Evolutionary conservation across 148 eudicot species (phyloP), one percentile per base, ranked within the genome.

Genomic region (Linanthus parryae): DNA sequence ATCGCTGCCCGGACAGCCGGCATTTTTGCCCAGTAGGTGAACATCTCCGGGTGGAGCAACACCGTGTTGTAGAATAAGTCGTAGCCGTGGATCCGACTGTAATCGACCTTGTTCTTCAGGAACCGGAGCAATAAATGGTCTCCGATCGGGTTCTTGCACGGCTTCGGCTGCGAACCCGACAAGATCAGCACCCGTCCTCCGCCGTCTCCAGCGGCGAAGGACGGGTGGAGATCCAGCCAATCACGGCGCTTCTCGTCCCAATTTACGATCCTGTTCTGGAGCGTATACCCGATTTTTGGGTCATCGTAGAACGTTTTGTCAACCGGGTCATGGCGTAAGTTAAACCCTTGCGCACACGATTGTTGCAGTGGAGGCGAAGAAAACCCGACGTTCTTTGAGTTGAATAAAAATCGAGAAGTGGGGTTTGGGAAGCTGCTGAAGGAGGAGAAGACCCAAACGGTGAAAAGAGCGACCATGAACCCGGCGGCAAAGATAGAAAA

Each of bases 21-120:
- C 28, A 75, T 72, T 68, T 90, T 90, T 13, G 97, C 97, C 97
- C 97, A 90, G 54, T 42, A 90, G 0, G 72, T 31, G 44, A 43
- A 57, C 95, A 90, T 83, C 14, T 65, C 38, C 5, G 84, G 87
- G 18, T 91, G 75, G 10, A 91, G 56, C 36, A 91, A 46, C 7
- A 68, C 87, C 24, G 76, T 83, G 70, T 86, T 91, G 72, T 91
- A 91, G 63, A 83, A 91, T 14, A 86, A 60, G 8, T 81, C 95
- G 46, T 73, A 72, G 22, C 94, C 94, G 49, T 86, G 98, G 37
- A 80, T 77, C n/a, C 98, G 70, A 35, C 94, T 75, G 63, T 91
- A 91, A 25, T 91, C 98, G 17, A 91, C 94, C 58, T 91, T 91
- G 54, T 91, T 91, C 64, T 91, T 91, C 48, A 83, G 87, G 10